A percentile compares a stretch with the other conserved stretches of the same genome.
Conservation (phyloP, 306 rosid genomes). For the Adenanthera pavonina region DNA sequence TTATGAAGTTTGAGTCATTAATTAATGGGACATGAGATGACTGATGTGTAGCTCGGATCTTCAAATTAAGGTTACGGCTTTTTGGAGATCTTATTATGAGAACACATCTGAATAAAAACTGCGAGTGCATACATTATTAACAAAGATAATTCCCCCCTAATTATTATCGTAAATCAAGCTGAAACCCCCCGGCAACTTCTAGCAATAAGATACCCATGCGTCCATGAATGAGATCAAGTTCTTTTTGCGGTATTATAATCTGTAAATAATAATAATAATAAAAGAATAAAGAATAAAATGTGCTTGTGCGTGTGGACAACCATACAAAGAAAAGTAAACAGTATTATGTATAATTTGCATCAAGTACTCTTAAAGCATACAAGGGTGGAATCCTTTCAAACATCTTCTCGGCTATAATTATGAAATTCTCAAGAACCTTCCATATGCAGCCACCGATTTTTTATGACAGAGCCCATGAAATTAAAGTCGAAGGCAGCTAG, state of each 20-base stretch:
- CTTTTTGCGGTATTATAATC: no score
- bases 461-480: background rate
- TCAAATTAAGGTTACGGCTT: background rate
- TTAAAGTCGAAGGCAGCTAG: background rate
- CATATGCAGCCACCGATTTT: background rate
- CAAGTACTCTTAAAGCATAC: background rate
- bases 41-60: background rate
- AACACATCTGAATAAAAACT: background rate
- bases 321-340: background rate
- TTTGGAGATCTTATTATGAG: background rate
- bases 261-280: no score
- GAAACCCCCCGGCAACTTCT: background rate
- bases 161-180: background rate
- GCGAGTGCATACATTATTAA: background rate
- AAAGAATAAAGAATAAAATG: no score
- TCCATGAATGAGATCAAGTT: background rate
- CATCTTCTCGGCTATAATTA: conserved; percentile 15
- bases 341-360: conserved; percentile 3
- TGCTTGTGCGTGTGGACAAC: no score
- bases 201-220: background rate
- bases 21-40: background rate
- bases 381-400: conserved; percentile 26
- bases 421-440: conserved; percentile 16
- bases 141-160: background rate
- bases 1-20: background rate